These are phyloP conservation scores for Seiridium unicorne DNA, from an alignment of 2,329 filamentous ascomycete genomes.

Conservation along the genomic window DNA sequence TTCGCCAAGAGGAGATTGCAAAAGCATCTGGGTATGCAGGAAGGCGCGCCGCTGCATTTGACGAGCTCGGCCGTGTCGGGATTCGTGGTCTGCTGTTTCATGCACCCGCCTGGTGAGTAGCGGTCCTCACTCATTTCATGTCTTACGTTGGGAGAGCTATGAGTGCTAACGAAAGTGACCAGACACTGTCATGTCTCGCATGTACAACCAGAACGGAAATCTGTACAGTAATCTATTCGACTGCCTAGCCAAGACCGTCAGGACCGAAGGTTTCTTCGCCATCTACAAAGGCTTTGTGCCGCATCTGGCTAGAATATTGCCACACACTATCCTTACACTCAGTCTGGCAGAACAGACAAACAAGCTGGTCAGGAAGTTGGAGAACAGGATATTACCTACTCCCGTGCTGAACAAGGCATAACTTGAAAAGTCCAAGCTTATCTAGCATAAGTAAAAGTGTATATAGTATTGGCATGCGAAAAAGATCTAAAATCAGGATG, in stretches of 20 bases:
- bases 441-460: not conserved
- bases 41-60: constrained; percentile 85
- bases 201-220: constrained; percentile 98
- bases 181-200: constrained; percentile 97
- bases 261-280: constrained; percentile 85
- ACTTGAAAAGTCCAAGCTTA: not conserved
- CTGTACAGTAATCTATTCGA: constrained; percentile 94
- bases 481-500: not conserved
- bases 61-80: constrained; percentile 86
- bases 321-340: constrained; percentile 91
- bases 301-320: constrained; percentile 88
- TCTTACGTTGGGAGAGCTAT: not conserved
- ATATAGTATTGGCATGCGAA: not conserved
- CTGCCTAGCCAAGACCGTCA: constrained; percentile 86
- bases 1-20: constrained; percentile 88
- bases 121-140: no score
- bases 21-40: constrained; percentile 82
- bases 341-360: constrained; percentile 96
- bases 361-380: constrained; percentile 80
- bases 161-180: constrained; percentile 10
- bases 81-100: constrained; percentile 94
- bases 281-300: constrained; percentile 98
- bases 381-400: constrained; percentile 54
- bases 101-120: constrained; percentile 85
- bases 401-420: constrained; percentile 29